Base-by-base conservation (phyloP, 2,329 filamentous ascomycete species). In the Stagonosporopsis cucurbitacearum region DNA sequence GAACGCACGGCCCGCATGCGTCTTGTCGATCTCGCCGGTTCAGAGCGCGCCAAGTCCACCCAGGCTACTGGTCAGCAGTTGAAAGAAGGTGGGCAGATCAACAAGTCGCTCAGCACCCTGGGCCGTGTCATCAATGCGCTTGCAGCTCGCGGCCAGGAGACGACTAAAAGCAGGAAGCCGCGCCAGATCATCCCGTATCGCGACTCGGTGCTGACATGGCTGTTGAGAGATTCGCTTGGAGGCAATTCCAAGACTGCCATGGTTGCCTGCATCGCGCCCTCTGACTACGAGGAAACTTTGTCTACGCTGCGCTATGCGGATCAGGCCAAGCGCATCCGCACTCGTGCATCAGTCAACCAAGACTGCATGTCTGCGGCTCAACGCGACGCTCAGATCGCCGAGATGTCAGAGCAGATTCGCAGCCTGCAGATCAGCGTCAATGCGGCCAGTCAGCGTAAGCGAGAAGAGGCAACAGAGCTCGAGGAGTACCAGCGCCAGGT, bases 191-290 rank as follows among this genome's bases (percentile, higher is more conserved):
- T 99, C 2, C 95, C 95, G 5, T 99, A 97, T 76, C 88, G 95
- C 62, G 95, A 99, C 77, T 96, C 92, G 1, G 86, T 89, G 39
- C 77, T 89, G 28, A 89, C 87, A 11, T 89, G 94, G 94, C 84
- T 99, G 4, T 83, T 99, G 62, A 98, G 98, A 75, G 95, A 99
- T 76, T 96, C 91, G 1, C 82, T 99, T 0, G 95, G 95, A 12
- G 95, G 95, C 51, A 99, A 99, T 82, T 94, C 89, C 71, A 99
- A 98, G 78, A 99, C 95, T 9, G 95, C 95, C 59, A 99, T 99
- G 95, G 97, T 99, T 68, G 95, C 95, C 8, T 98, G 95, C 74
- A 96, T 99, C 66, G 89, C 92, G 5, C 95, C 95, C 0, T 88
- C 91, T 0, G 95, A 99, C 78, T 98, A 99, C 72, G 95, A 99